These are phyloP conservation scores for Trypanosoma theileri DNA, from an alignment of 208 protist genomes.

Conservation along the genomic window DNA sequence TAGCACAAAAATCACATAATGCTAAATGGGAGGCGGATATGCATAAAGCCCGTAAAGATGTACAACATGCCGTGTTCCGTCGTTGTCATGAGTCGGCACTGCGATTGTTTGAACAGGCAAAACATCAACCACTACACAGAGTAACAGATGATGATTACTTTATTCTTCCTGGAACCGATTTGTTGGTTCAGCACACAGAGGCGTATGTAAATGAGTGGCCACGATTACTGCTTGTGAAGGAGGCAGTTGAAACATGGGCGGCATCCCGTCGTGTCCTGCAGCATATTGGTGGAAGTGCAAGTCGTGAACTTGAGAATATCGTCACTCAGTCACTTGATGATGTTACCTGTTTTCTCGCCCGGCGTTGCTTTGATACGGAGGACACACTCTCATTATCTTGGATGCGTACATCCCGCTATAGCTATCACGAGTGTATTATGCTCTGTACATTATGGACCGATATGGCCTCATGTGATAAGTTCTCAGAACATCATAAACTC, in stretches of 20 bases:
- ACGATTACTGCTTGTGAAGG: slow-evolving; percentile 78
- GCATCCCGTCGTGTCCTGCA: slow-evolving; percentile 51
- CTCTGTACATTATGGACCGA: slow-evolving; percentile 82
- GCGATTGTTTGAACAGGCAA: slow-evolving; percentile 68
- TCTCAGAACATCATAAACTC: slow-evolving; percentile 59
- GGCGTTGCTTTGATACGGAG: slow-evolving; percentile 61
- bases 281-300: slow-evolving; percentile 53
- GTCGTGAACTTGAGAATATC: slow-evolving; percentile 39
- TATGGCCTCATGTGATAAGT: slow-evolving; percentile 51
- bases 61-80: slow-evolving; percentile 85
- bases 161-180: slow-evolving; percentile 69
- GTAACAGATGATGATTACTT: slow-evolving; percentile 79
- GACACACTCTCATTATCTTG: slow-evolving; percentile 43
- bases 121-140: slow-evolving; percentile 27
- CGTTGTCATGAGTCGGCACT: slow-evolving; percentile 82
- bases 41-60: slow-evolving; percentile 64
- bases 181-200: slow-evolving; percentile 71
- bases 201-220: slow-evolving; percentile 84
- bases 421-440: slow-evolving; percentile 84
- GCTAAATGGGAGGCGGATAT: slow-evolving; percentile 83
- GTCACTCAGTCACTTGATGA: slow-evolving; percentile 59
- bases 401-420: slow-evolving; percentile 67
- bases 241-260: slow-evolving; percentile 81
- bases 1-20: slow-evolving; percentile 85
- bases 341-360: slow-evolving; percentile 65